Base-by-base conservation (phyloP, 208 protist species). In the Porcisia deanei region DNA sequence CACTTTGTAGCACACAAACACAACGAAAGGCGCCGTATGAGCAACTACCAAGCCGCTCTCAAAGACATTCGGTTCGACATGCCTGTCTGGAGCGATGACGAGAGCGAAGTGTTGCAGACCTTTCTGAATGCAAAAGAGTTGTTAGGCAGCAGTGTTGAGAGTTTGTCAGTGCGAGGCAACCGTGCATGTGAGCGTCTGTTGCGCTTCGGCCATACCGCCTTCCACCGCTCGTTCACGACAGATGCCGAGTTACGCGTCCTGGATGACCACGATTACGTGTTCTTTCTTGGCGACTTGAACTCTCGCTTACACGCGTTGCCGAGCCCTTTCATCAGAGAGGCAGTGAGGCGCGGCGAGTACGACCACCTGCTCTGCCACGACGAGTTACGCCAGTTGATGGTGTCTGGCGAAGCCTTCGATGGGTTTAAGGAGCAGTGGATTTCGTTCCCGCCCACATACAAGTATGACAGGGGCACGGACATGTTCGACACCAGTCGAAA, bases 261-360 rank as follows among this genome's bases (percentile, higher is more conserved):
- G 43, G 88, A 97, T 60, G 59, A 88, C 49, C 89, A 97, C 77
- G 90, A 98, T 80, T 97, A 98, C 77, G 83, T 98, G 22, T 98
- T 99, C 68, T 99, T 94, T 68, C 77, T 98, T 39, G 97, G 97
- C 3, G 97, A 99, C 77, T 80, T 99, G 37, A 99, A 99, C 89
- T 98, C 96, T 54, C 90, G 95, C 25, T 78, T 97, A 58, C 90
- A 96, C 80, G 85, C 76, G 57, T 22, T 94, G n/a, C 71, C 80
- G 3, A 66, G 82, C 7, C 30, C 58, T 4, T 80, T 85, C 14
- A 90, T 92, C 37, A 80, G 76, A 8, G 74, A 76, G n/a, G 71
- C 75, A 4, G 73, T 94, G 25, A 53, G 60, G 41, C 37, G 64
- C 12, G 70, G 77, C 18, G 82, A 86, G 66, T 87, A 79, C 68